A percentile compares a stretch with the other conserved stretches of the same genome.
Evolutionary conservation across 306 rosid species (phyloP).

Genomic region (Rosa rugosa): DNA sequence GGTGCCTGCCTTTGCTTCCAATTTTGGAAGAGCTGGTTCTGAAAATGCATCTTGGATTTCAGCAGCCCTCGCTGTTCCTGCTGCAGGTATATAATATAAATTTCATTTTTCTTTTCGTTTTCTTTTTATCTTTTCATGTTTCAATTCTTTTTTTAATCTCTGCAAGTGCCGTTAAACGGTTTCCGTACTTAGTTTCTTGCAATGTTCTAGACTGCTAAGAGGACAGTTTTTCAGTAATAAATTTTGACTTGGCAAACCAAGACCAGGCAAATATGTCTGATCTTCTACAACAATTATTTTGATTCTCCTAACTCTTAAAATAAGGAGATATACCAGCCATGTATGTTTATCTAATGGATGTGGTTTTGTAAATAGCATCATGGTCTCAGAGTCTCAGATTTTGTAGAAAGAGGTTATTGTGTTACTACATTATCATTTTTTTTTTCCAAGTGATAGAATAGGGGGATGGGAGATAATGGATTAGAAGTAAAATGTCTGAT

Average conservation of each 20-base stretch:
- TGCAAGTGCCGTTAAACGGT: not conserved
- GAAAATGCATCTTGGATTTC: constrained; percentile 65
- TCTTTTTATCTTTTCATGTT: not conserved
- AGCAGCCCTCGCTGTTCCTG: constrained; percentile 73
- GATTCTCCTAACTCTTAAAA: not conserved
- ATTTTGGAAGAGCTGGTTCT: constrained; percentile 46
- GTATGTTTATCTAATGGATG: not conserved
- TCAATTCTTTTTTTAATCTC: not conserved
- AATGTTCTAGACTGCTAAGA: not conserved
- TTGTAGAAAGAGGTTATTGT: not conserved
- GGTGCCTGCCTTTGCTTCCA: constrained; percentile 44
- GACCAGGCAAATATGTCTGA: not conserved
- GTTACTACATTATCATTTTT: not conserved
- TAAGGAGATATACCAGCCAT: not conserved
- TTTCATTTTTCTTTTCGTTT: not conserved
- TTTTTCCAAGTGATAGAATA: not conserved
- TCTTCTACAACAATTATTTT: not conserved
- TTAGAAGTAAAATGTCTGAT: not conserved
- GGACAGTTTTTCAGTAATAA: not conserved
- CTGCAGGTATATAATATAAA: constrained; percentile 53
- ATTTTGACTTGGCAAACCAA: not conserved
- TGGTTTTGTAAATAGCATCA: not conserved
- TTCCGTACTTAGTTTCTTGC: not conserved
- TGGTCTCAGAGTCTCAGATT: not conserved
- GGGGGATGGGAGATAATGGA: not conserved